Conservation (phyloP, 345 rosid genomes). For the Camelina neglecta region DNA sequence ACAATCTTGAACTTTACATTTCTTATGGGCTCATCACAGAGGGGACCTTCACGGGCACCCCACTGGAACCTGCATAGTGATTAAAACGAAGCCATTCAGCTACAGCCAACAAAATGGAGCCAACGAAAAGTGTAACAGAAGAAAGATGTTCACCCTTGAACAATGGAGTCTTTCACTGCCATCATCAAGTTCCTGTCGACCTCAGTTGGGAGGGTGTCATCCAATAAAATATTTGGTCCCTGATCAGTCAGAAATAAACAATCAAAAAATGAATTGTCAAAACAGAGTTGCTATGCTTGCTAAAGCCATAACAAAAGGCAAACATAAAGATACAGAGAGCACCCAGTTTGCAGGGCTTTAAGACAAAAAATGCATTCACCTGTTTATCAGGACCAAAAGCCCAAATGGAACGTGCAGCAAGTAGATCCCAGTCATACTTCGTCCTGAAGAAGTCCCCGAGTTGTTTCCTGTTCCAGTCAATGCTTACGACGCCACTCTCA, state of each 20-base stretch:
- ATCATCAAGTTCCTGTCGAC: conserved; percentile 85
- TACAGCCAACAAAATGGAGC: conserved; percentile 24
- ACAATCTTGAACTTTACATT: conserved; percentile 96
- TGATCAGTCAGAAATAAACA: conserved; percentile 40
- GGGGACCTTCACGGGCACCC: conserved; percentile 99
- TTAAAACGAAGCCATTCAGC: conserved; percentile 20
- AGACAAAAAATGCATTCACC: conserved; percentile 50
- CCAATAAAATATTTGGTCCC: conserved; percentile 94
- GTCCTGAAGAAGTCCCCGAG: conserved; percentile 94
- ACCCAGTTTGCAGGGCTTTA: not conserved
- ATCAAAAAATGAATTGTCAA: conserved; percentile 19
- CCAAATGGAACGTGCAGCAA: conserved; percentile 98
- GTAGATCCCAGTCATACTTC: conserved; percentile 96
- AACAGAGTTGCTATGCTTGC: conserved; percentile 13
- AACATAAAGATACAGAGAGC: conserved; percentile 22
- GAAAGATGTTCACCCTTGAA: conserved; percentile 70
- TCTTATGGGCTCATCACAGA: conserved; percentile 97
- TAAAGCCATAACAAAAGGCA: conserved; percentile 15
- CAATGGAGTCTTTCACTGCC: conserved; percentile 92
- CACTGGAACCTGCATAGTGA: conserved; percentile 77
- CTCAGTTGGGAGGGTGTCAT: conserved; percentile 94
- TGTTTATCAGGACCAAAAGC: conserved; percentile 99
- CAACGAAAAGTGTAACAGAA: conserved; percentile 20
- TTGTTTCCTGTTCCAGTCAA: conserved; percentile 83
- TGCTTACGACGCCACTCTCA: conserved; percentile 87